Percentiles rank a stretch among this genome's conserved stretches.
These are phyloP conservation scores for Dryas octopetala DNA, from an alignment of 306 rosid genomes.

Conservation along the genomic window DNA sequence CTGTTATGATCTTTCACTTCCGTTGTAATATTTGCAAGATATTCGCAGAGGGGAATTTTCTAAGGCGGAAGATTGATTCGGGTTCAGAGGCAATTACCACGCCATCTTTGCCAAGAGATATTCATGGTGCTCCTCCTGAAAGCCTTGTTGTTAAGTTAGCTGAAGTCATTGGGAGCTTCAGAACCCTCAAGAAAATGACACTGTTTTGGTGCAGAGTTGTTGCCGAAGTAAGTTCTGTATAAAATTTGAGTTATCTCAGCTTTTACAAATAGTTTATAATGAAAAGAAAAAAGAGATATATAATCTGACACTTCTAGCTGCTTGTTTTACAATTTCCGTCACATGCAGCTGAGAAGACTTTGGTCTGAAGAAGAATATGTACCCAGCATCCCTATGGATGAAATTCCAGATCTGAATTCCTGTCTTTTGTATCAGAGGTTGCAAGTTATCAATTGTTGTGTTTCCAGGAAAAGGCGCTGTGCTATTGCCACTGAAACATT, in stretches of 20 bases:
- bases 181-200: conserved; percentile 63
- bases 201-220: conserved; percentile 87
- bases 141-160: conserved; percentile 89
- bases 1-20: conserved; percentile 68
- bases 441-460: conserved; percentile 91
- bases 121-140: conserved; percentile 94
- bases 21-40: conserved; percentile 86
- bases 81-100: conserved; percentile 42
- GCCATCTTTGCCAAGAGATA: conserved; percentile 73
- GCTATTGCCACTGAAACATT: conserved; percentile 67
- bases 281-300: conserved; percentile 8
- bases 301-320: neutral
- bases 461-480: conserved; percentile 79
- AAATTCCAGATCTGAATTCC: conserved; percentile 82
- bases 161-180: conserved; percentile 84
- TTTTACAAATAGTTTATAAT: conserved; percentile 10
- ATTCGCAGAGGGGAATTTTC: conserved; percentile 87
- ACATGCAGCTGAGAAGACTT: conserved; percentile 72
- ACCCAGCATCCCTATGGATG: conserved; percentile 76
- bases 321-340: conserved; percentile 21
- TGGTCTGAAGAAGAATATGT: conserved; percentile 68
- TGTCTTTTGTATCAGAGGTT: conserved; percentile 85
- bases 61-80: conserved; percentile 60
- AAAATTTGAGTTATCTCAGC: conserved; percentile 31
- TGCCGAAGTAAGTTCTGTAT: conserved; percentile 64